A percentile compares a stretch with the other conserved stretches of the same genome.
Evolutionary conservation across 305 asterid species (phyloP).

Genomic region (Plantago rigida): DNA sequence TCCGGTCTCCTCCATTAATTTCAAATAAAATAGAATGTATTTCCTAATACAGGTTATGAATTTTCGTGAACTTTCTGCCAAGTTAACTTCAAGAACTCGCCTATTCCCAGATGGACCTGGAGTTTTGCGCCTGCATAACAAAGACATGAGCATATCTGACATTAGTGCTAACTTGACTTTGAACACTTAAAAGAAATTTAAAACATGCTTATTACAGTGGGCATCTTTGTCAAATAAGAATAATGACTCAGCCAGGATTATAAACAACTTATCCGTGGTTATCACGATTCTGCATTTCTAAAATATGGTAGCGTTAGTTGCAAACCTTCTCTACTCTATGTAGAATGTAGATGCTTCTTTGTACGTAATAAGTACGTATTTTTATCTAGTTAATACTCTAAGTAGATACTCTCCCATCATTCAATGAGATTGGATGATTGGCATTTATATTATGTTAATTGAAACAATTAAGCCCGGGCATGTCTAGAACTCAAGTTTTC

Average conservation of each 20-base stretch:
- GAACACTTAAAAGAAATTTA: too few relatives aligned
- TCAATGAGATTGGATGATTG: not conserved
- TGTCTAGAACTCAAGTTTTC: not conserved
- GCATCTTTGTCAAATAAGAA: too few relatives aligned
- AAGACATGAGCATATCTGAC: slow-evolving; percentile 21
- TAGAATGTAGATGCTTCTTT: too few relatives aligned
- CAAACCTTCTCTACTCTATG: too few relatives aligned
- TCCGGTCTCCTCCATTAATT: slow-evolving; percentile 81
- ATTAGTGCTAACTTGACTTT: slow-evolving; percentile 4
- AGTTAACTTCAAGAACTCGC: slow-evolving; percentile 80
- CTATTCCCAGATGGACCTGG: slow-evolving; percentile 69
- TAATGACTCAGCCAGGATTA: too few relatives aligned
- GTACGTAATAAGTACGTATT: too few relatives aligned
- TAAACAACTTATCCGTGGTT: too few relatives aligned
- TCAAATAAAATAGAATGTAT: slow-evolving; percentile 72
- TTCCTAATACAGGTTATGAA: slow-evolving; percentile 94
- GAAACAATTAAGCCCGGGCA: not conserved
- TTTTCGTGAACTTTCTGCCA: slow-evolving; percentile 95
- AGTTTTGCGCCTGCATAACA: slow-evolving; percentile 62
- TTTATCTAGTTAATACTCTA: too few relatives aligned
- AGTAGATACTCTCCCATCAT: too few relatives aligned
- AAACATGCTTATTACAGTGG: too few relatives aligned
- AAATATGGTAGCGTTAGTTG: too few relatives aligned
- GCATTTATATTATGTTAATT: not conserved
- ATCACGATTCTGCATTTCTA: too few relatives aligned